Evolutionary conservation across 495 filamentous ascomycete genomes (phyloP), one percentile per base, ranked within the genome.

Genomic region (Penicillium nucicola): DNA sequence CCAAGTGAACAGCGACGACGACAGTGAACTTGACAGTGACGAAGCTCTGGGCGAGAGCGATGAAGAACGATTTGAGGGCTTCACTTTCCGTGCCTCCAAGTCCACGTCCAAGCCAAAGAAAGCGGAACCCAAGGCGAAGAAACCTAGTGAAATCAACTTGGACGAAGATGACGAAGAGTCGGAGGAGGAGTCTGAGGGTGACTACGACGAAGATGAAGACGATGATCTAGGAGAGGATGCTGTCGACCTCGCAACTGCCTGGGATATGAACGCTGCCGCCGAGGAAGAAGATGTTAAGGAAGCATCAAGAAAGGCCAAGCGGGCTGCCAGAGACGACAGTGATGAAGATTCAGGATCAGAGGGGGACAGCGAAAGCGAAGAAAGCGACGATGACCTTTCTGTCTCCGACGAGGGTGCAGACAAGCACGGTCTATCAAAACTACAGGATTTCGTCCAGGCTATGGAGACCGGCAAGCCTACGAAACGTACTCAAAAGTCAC

Each of bases 31-130:
- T 41, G 90, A 97, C 64, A 90, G 86, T 54, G 92, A 97, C 50
- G 92, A 96, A 62, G 92, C 92, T 28, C 87, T 97, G 76, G 92
- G 91, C 8, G 85, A 85, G 50, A 92, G 88, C 55, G 90, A 95
- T 58, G 84, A 92, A 66, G 90, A 95, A 59, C 73, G 75, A 53
- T 93, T 93, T 57, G 85, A 87, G 34, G 84, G 81, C 7, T 92
- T 81, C 66, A 74, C 79, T 3, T 95, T 95, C 58, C 72, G 83
- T 2, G 87, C 69, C 38, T 84, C 71, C 54, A 81, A 78, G 58
- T 69, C 65, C 19, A 68, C 69, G 44, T 45, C 60, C 6, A 70
- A 69, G 46, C 45, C 56, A 14, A 69, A 76, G 44, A 39, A 59
- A 48, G 20, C 18, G 15, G 30, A 36, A 22, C 46, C 55, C 13